phyloP scores from a whole-genome alignment of 768 basidiomycete genomes.

The Agaricus subrufescens region DNA sequence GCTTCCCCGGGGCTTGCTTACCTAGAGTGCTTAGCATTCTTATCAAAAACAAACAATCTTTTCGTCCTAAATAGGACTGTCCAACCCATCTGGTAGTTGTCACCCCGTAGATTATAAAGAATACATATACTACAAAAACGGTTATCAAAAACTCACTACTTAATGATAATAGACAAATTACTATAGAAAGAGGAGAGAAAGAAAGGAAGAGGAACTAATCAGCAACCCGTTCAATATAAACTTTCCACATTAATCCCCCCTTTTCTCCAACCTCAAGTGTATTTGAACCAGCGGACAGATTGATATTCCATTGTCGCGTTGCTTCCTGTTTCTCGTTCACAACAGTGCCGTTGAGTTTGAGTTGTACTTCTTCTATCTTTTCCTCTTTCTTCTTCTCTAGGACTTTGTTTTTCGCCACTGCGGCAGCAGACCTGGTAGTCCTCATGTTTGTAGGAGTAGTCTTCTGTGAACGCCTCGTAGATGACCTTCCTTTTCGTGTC shows the following conservation, averaged over 20 bases:
- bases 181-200: neutral
- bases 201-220: neutral
- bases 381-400: conserved; percentile 37
- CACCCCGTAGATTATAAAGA: neutral
- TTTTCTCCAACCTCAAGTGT: conserved; percentile 71
- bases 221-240: conserved; percentile 50
- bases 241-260: conserved; percentile 66
- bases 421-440: conserved; percentile 23
- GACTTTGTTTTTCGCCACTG: conserved; percentile 21
- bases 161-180: neutral
- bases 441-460: conserved; percentile 17
- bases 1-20: neutral
- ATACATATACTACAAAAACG: neutral
- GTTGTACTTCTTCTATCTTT: conserved; percentile 53
- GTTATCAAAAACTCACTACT: neutral
- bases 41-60: conserved; percentile 4
- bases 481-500: conserved; percentile 32
- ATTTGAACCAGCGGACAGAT: conserved; percentile 53
- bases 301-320: conserved; percentile 57
- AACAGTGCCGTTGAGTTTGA: conserved; percentile 58
- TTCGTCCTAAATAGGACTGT: neutral
- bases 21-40: neutral
- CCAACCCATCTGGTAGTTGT: neutral
- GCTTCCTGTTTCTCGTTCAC: conserved; percentile 41
- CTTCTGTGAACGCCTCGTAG: conserved; percentile 21